Percentiles rank a stretch among this genome's conserved stretches.
phyloP scores from a whole-genome alignment of 495 filamentous ascomycete genomes.

The Durotheca rogersii region DNA sequence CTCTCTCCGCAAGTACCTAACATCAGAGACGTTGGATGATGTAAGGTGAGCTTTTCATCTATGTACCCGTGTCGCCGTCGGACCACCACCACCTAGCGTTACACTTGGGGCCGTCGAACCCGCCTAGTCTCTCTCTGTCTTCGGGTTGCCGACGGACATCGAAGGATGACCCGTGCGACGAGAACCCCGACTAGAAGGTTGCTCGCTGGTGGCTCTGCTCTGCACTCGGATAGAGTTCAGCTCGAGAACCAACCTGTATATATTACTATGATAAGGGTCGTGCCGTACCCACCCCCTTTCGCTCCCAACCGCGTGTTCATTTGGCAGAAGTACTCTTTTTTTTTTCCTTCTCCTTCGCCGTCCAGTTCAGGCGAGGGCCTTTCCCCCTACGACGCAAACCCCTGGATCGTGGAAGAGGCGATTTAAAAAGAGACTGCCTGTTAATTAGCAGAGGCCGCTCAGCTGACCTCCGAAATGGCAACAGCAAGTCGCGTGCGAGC shows the following conservation, averaged over 20 bases:
- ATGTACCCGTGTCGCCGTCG: slow-evolving; percentile 1
- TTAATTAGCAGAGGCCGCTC: slow-evolving; percentile 20
- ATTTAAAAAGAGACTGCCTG: slow-evolving; percentile 21
- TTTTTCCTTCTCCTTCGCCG: too few species aligned
- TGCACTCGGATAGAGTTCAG: slow-evolving; percentile 16
- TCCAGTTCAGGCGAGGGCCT: neutral
- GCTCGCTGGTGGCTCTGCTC: slow-evolving; percentile 19
- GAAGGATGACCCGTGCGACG: neutral
- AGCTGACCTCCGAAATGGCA: slow-evolving; percentile 18
- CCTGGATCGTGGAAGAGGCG: slow-evolving; percentile 17
- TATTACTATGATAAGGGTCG: slow-evolving; percentile 30
- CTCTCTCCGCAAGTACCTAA: too few species aligned
- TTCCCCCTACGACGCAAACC: slow-evolving; percentile 24
- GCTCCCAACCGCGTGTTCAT: slow-evolving; percentile 6
- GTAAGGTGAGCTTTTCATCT: slow-evolving; percentile 12
- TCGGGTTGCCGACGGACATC: slow-evolving; percentile 8
- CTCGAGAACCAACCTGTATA: slow-evolving; percentile 12
- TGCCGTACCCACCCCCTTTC: too few species aligned
- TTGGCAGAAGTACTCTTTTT: too few species aligned
- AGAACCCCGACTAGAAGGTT: slow-evolving; percentile 7
- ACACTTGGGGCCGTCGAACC: too few species aligned
- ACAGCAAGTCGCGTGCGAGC: slow-evolving; percentile 16
- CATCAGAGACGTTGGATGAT: too few species aligned
- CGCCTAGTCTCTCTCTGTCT: slow-evolving; percentile 15
- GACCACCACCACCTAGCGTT: too few species aligned